These are phyloP conservation scores for Fusarium pilosicola DNA, from an alignment of 2,329 filamentous ascomycete genomes.

Conservation along the genomic window DNA sequence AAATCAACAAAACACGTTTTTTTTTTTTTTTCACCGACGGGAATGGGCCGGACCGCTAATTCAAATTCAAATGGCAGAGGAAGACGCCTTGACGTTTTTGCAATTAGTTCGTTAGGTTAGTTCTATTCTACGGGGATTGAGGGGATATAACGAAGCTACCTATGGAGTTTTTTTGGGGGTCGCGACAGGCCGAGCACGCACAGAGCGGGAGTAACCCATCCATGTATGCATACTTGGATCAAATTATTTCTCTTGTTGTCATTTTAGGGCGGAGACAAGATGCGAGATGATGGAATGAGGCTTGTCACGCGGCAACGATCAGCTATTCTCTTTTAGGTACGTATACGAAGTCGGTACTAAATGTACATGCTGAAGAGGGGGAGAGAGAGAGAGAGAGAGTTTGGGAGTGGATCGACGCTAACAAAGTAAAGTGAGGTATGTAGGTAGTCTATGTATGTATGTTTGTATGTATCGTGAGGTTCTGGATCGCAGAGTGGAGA, in stretches of 20 bases:
- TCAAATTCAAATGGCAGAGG: background rate
- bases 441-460: background rate
- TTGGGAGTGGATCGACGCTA: slow-evolving; percentile 28
- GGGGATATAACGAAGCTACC: background rate
- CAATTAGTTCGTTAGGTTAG: background rate
- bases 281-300: slow-evolving; percentile 6
- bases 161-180: background rate
- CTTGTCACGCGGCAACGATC: slow-evolving; percentile 13
- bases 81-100: background rate
- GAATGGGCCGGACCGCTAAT: slow-evolving; percentile 28
- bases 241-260: background rate
- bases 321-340: background rate
- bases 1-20: slow-evolving; percentile 3
- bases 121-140: background rate
- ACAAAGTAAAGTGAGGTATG: background rate
- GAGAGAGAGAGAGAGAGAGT: background rate
- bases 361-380: too few relatives aligned
- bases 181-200: background rate
- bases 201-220: slow-evolving; percentile 4
- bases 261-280: background rate
- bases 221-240: background rate
- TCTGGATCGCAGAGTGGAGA: slow-evolving; percentile 17
- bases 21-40: background rate
- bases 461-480: background rate
- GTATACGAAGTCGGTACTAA: background rate